phyloP scores from a whole-genome alignment of 2,329 filamentous ascomycete genomes.

The Talaromyces funiculosus region DNA sequence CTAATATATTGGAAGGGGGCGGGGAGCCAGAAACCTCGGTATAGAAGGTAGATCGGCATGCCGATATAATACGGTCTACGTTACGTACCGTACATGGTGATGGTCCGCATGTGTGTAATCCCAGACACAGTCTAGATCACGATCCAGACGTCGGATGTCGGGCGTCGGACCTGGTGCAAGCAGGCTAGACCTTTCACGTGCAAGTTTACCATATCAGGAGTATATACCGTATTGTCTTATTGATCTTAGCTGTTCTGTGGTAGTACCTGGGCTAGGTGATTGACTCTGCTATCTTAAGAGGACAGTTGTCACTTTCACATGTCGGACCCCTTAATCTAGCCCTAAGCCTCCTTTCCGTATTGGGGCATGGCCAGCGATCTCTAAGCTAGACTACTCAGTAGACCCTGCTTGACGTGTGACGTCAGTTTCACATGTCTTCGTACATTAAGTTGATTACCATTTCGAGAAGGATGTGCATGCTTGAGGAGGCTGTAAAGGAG shows the following conservation, averaged over 20 bases:
- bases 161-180: neutral
- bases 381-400: neutral
- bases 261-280: too few relatives aligned
- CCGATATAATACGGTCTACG: neutral
- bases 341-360: neutral
- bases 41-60: slow-evolving; percentile 1
- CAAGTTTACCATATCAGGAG: too few relatives aligned
- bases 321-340: neutral
- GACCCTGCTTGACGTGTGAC: neutral
- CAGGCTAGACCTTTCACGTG: neutral
- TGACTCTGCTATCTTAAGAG: too few relatives aligned
- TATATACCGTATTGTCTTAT: too few relatives aligned
- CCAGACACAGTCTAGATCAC: neutral
- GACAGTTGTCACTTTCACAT: neutral
- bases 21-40: neutral
- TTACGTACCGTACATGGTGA: too few relatives aligned
- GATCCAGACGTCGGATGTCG: neutral
- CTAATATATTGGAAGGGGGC: neutral
- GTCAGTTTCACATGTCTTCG: neutral
- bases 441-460: too few relatives aligned
- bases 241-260: too few relatives aligned
- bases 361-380: neutral
- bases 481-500: neutral
- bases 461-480: too few relatives aligned
- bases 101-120: neutral